These are phyloP conservation scores for Isoetes taiwanensis DNA, from an alignment of 75 land plant genomes.

Conservation along the genomic window DNA sequence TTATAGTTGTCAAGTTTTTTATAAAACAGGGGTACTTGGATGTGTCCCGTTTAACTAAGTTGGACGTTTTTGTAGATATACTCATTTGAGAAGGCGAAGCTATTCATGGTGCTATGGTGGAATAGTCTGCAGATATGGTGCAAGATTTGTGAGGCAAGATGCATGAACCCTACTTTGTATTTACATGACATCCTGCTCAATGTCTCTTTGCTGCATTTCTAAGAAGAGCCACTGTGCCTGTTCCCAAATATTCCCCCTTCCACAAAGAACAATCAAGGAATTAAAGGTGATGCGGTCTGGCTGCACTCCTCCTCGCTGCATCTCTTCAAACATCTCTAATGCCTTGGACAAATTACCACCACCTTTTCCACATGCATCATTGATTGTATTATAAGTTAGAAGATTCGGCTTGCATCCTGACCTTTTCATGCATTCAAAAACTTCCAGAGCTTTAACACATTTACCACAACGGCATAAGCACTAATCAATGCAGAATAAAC, in stretches of 20 bases:
- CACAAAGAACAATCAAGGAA: conserved; percentile 75
- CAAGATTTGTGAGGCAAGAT: too few species aligned
- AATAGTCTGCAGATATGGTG: too few species aligned
- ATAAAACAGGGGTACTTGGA: too few species aligned
- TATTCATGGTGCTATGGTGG: too few species aligned
- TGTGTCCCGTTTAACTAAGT: too few species aligned
- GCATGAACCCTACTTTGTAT: too few species aligned
- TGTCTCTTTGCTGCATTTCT: conserved; percentile 65
- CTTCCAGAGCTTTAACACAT: conserved; percentile 46
- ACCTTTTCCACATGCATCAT: conserved; percentile 94
- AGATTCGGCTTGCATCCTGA: conserved; percentile 67
- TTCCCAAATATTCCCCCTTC: conserved; percentile 72
- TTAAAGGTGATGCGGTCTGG: conserved; percentile 95
- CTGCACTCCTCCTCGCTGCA: conserved; percentile 58
- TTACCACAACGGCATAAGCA: conserved; percentile 68
- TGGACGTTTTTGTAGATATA: too few species aligned
- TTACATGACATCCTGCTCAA: conserved; percentile 83
- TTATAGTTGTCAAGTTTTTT: too few species aligned
- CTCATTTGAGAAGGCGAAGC: too few species aligned
- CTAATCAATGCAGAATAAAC: conserved; percentile 78
- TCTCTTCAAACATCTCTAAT: conserved; percentile 46
- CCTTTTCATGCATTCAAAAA: conserved; percentile 63
- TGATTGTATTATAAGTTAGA: conserved; percentile 76
- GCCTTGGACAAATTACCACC: conserved; percentile 53
- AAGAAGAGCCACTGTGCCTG: conserved; percentile 43